phyloP scores from a whole-genome alignment of 148 eudicot genomes.

The Rhododendron ovatum region DNA sequence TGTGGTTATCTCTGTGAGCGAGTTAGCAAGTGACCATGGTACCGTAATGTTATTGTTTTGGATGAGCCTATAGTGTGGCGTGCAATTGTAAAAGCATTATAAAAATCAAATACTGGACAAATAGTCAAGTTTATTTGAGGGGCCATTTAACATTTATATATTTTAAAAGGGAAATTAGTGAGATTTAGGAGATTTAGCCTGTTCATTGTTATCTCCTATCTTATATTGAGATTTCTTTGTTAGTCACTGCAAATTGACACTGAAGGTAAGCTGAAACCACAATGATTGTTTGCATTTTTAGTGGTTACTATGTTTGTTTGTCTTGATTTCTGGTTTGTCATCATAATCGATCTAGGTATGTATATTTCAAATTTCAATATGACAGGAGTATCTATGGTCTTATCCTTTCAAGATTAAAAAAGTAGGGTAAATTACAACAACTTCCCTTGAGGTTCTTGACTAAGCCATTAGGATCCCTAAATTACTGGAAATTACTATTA shows the following conservation, averaged over 20 bases:
- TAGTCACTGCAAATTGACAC: neutral
- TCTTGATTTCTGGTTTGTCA: constrained; percentile 1
- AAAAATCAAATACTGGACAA: neutral
- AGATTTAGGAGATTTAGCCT: neutral
- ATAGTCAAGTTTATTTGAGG: neutral
- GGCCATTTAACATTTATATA: neutral
- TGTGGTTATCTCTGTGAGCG: neutral
- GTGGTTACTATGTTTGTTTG: neutral
- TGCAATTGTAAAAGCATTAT: neutral
- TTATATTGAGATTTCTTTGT: neutral
- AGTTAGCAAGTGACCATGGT: neutral
- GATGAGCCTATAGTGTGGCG: neutral
- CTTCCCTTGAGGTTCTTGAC: neutral
- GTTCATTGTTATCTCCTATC: neutral
- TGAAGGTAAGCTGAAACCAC: neutral
- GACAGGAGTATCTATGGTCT: neutral
- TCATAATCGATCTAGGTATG: neutral
- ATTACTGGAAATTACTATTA: neutral
- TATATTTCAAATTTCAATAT: neutral
- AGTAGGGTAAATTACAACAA: neutral
- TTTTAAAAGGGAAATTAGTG: neutral
- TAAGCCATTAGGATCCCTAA: neutral
- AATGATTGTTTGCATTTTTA: neutral
- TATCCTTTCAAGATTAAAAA: neutral
- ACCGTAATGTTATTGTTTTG: neutral